Base-by-base conservation (phyloP, 768 basidiomycete species). In the Hysterangium stoloniferum region DNA sequence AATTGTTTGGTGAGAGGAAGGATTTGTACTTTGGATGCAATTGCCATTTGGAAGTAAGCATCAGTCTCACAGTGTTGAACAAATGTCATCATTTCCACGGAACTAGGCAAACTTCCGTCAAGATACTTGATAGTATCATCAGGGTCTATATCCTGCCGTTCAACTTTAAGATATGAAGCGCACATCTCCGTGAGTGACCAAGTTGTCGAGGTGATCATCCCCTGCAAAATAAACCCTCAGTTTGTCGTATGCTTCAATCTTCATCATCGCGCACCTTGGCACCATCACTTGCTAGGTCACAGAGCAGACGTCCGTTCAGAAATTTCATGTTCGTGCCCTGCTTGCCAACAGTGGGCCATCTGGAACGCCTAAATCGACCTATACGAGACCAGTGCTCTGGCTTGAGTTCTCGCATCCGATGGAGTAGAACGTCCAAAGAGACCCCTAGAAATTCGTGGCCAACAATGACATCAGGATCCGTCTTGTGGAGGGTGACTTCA, bases 161-260 rank as follows among this genome's bases (percentile, higher is more conserved):
- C 83, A 53, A 79, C 77, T 55, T 84, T 84, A 55, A 99, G 78
- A 63, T 95, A 86, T 0, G 91, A 87, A 55, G 74, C 78, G 68
- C 89, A 93, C 93, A 99, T 97, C 66, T 99, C 96, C 7, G 90
- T 91, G 47, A 98, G 69, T 2, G 94, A 95, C 96, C 96, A 99
- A 1, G 96, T 98, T 4, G 92, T 97, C 3, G 96, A 98, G 0
- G 84, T 69, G 62, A 99, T 98, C 91, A 97, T 95, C 19, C 87
- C 84, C 92, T 95, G 59, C 17, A 25, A 36, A 32, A 37, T 52
- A 32, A 24, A 45, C n/a, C n/a, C n/a, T n/a, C n/a, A n/a, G n/a
- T n/a, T n/a, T n/a, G n/a, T n/a, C n/a, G n/a, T n/a, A n/a, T n/a
- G n/a, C n/a, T n/a, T n/a, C n/a, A n/a, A 27, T 33, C 27, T 4